These are phyloP conservation scores for Starmerella apis DNA, from an alignment of 805 yeast genomes.

Conservation along the genomic window DNA sequence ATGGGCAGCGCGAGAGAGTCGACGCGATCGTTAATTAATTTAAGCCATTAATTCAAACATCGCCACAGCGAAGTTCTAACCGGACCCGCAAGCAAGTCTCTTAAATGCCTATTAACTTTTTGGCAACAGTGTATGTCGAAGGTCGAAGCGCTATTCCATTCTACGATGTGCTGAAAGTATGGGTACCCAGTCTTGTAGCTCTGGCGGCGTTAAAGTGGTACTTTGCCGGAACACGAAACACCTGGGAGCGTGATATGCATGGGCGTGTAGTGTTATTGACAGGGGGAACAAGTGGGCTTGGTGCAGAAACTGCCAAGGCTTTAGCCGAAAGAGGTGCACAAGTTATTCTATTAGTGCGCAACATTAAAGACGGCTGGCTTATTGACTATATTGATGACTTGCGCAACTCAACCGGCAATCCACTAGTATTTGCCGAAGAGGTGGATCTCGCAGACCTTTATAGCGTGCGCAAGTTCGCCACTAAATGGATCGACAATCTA, in stretches of 20 bases:
- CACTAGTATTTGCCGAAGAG: constrained; percentile 77
- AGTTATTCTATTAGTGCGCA: constrained; percentile 57
- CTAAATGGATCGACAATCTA: constrained; percentile 81
- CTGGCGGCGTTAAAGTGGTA: constrained; percentile 53
- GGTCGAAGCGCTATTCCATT: constrained; percentile 73
- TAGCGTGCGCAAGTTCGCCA: constrained; percentile 79
- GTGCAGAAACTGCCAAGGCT: constrained; percentile 63
- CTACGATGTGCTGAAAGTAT: constrained; percentile 45
- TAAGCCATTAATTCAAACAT: too few species aligned
- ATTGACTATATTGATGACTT: constrained; percentile 70
- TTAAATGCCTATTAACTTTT: constrained; percentile 79
- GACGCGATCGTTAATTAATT: constrained; percentile 2
- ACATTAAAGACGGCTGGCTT: constrained; percentile 59
- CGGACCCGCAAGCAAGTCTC: not conserved
- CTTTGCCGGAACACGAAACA: constrained; percentile 68
- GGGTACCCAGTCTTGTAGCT: constrained; percentile 44
- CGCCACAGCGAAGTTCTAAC: too few species aligned
- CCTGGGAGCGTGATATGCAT: constrained; percentile 88
- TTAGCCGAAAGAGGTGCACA: constrained; percentile 82
- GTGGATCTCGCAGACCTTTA: constrained; percentile 68
- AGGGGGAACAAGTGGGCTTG: constrained; percentile 93
- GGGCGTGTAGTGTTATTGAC: constrained; percentile 56
- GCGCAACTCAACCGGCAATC: constrained; percentile 57
- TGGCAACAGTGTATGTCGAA: constrained; percentile 56
- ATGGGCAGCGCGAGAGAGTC: not conserved